These are phyloP conservation scores for Kuraishia cidri DNA, from an alignment of 805 yeast genomes.

Conservation along the genomic window DNA sequence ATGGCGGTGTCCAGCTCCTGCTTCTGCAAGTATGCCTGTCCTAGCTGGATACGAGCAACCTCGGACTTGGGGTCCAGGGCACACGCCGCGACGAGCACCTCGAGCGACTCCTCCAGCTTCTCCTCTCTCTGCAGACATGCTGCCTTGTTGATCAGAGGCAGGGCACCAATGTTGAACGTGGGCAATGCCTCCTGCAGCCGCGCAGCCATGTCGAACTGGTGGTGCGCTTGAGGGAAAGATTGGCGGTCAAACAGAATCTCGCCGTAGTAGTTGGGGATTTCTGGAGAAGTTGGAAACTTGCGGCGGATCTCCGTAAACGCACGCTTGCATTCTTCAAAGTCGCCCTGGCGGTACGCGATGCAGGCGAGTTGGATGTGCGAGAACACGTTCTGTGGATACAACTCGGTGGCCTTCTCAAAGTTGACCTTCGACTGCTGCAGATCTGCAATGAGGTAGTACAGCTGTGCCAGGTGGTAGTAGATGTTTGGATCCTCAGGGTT, in stretches of 20 bases:
- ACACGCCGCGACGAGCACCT: constrained; percentile 64
- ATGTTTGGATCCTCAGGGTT: constrained; percentile 73
- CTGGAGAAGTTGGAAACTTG: constrained; percentile 80
- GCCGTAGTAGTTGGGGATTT: constrained; percentile 91
- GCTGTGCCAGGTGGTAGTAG: constrained; percentile 92
- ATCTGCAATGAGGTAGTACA: constrained; percentile 73
- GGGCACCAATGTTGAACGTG: constrained; percentile 72
- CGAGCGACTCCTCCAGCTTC: constrained; percentile 49
- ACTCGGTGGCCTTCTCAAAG: constrained; percentile 67
- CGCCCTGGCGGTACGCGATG: constrained; percentile 73
- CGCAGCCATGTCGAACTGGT: constrained; percentile 80
- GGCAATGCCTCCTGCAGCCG: constrained; percentile 68
- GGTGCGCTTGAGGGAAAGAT: constrained; percentile 61
- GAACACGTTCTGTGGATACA: constrained; percentile 69
- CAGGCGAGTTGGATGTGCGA: constrained; percentile 92
- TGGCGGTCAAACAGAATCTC: constrained; percentile 83
- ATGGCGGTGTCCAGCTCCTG: constrained; percentile 80
- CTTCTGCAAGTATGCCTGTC: constrained; percentile 81
- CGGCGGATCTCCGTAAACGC: constrained; percentile 58
- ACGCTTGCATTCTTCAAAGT: constrained; percentile 25
- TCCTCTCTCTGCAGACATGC: constrained; percentile 53
- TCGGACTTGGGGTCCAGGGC: constrained; percentile 84
- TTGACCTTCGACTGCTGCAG: constrained; percentile 62
- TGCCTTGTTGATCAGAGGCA: constrained; percentile 88
- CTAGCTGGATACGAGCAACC: constrained; percentile 82